Conservation (phyloP, 345 rosid species). For the Combretum micranthum region DNA sequence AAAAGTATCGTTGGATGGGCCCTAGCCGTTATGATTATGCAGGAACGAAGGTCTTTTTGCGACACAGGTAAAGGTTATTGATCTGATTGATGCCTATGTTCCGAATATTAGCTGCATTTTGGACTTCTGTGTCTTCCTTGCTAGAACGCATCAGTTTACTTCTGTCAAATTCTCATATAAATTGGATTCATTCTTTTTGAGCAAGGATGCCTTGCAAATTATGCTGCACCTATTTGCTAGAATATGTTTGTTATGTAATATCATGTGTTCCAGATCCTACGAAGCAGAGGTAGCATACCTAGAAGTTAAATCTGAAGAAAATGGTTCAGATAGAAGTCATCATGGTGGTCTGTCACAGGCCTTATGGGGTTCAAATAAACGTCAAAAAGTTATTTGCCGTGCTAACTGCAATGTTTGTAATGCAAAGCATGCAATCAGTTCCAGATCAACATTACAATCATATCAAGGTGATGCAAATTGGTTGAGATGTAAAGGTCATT, state of each 20-base stretch:
- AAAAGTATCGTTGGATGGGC: slow-evolving; percentile 97
- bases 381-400: slow-evolving; percentile 60
- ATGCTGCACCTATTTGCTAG: background rate
- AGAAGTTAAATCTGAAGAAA: slow-evolving; percentile 46
- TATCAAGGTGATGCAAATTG: slow-evolving; percentile 42
- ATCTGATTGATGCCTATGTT: slow-evolving; percentile 4
- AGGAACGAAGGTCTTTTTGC: slow-evolving; percentile 89
- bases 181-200: no score
- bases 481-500: slow-evolving; percentile 58
- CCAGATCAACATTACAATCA: slow-evolving; percentile 20
- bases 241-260: background rate
- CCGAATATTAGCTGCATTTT: background rate
- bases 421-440: slow-evolving; percentile 19
- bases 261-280: slow-evolving; percentile 43
- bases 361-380: slow-evolving; percentile 29
- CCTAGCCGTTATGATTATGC: slow-evolving; percentile 93
- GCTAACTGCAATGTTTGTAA: slow-evolving; percentile 59
- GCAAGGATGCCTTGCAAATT: no score
- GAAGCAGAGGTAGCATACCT: slow-evolving; percentile 81
- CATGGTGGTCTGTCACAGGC: slow-evolving; percentile 24
- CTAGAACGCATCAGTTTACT: no score
- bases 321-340: slow-evolving; percentile 22
- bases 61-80: slow-evolving; percentile 50
- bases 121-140: no score
- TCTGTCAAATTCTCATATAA: no score